Base-by-base conservation (phyloP, 140 eudicot species). In the Cichorium intybus region DNA sequence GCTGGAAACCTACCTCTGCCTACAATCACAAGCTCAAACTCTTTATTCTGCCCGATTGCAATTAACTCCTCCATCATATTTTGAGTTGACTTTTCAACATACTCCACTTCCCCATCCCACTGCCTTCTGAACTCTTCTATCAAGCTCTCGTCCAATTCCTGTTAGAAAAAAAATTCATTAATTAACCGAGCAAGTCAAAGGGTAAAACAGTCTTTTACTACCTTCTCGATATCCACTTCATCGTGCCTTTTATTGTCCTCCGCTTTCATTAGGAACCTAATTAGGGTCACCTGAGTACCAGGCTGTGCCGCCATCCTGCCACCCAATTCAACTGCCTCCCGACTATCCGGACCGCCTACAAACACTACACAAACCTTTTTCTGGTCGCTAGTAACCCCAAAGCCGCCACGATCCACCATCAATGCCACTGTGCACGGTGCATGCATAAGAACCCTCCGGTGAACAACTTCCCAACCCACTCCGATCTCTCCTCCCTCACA, bases 291-390 rank as follows among this genome's bases (percentile, higher is more conserved):
- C 49, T 71, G 77, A 7, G 77, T 66, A 21, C 66, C 73, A 2
- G 89, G 87, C 55, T 84, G 89, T 46, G 84, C 85, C 20, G 81
- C 88, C 92, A 87, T 82, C 74, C 93, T 74, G 16, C 81, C 78
- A 2, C 87, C 88, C 47, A 87, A 50, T 23, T 81, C 80, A 64
- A 87, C 60, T 7, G 85, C 93, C 70, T 84, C 87, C 12, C 85
- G 74, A 50, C 72, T 80, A 28, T 87, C 92, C 2, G 93, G 79
- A 23, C 96, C 93, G 7, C 96, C 96, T 21, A 84, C 56, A 66
- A 84, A 87, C 34, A 84, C 45, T 14, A 84, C 62, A 51, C 89
- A 81, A 0, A 85, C 70, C 64, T 78, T 69, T 41, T 75, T 71
- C 46, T 4, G 49, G 18, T 9, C n/a, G 7, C 49, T 16, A 9